Percentiles rank a stretch among this genome's conserved stretches.
These are phyloP conservation scores for Aspergillus leporis DNA, from an alignment of 495 filamentous ascomycete genomes.

Conservation along the genomic window DNA sequence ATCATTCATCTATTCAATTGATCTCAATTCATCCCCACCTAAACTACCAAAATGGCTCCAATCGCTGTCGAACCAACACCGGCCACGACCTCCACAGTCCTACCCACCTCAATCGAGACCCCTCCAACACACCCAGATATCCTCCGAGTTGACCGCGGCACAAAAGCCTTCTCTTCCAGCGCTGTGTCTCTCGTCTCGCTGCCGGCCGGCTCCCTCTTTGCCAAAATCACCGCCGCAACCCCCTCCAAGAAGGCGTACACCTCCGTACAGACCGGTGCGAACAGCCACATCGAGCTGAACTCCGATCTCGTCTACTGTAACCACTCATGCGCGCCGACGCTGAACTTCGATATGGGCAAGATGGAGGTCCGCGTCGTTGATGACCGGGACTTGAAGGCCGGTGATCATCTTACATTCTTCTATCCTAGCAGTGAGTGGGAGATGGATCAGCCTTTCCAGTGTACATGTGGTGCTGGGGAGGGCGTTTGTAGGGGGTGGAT, in stretches of 20 bases:
- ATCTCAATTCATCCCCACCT: background rate
- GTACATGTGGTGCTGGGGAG: constrained; percentile 53
- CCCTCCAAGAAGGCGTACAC: constrained; percentile 64
- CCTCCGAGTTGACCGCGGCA: constrained; percentile 37
- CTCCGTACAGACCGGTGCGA: constrained; percentile 62
- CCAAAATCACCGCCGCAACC: constrained; percentile 53
- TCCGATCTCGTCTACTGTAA: constrained; percentile 75
- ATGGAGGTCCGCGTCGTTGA: constrained; percentile 62
- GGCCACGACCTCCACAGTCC: constrained; percentile 5
- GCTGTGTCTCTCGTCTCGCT: constrained; percentile 61
- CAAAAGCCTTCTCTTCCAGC: constrained; percentile 57
- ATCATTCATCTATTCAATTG: background rate
- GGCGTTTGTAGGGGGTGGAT: constrained; percentile 33
- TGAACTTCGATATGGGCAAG: constrained; percentile 68
- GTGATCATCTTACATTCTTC: constrained; percentile 74
- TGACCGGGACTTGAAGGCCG: constrained; percentile 51
- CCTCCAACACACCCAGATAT: constrained; percentile 39
- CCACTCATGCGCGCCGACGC: constrained; percentile 67
- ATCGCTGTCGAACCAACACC: constrained; percentile 18
- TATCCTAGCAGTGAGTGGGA: constrained; percentile 76
- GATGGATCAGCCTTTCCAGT: constrained; percentile 74
- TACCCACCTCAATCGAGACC: constrained; percentile 14
- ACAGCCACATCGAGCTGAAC: constrained; percentile 71
- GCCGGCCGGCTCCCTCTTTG: constrained; percentile 62
- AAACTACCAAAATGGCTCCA: constrained; percentile 19